Conservation (phyloP, 176 grass and related monocot genomes). For the Raddia guianensis region DNA sequence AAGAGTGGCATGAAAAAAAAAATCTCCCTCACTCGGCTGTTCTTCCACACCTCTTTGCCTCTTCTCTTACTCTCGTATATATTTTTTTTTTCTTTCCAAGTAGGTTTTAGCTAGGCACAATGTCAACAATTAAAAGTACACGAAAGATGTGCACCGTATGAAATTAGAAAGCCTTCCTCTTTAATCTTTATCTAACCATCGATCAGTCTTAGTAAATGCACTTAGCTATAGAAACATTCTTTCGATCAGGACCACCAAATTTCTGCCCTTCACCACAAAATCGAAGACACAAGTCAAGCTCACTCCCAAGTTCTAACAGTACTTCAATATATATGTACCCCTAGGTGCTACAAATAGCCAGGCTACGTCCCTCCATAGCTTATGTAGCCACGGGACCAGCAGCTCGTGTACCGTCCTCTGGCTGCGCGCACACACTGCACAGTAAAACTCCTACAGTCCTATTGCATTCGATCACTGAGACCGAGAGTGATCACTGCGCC, state of each 20-base stretch:
- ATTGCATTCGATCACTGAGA: not conserved
- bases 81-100: no score
- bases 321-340: not conserved
- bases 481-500: no score
- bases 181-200: slow-evolving; percentile 17
- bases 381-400: slow-evolving; percentile 43
- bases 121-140: not conserved
- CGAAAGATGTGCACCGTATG: not conserved
- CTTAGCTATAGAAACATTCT: slow-evolving; percentile 10
- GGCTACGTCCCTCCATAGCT: not conserved
- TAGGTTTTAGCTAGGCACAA: not conserved
- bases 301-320: slow-evolving; percentile 6
- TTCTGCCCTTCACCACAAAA: not conserved
- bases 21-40: no score
- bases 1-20: no score
- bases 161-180: not conserved
- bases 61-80: no score
- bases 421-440: not conserved
- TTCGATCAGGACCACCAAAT: slow-evolving; percentile 44
- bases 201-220: slow-evolving; percentile 42
- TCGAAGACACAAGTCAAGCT: slow-evolving; percentile 19
- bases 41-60: no score
- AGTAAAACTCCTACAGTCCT: not conserved
- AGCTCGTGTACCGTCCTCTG: not conserved
- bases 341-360: slow-evolving; percentile 17